Evolutionary conservation across 2,329 filamentous ascomycete genomes (phyloP).

Genomic region (Plenodomus biglobosus): DNA sequence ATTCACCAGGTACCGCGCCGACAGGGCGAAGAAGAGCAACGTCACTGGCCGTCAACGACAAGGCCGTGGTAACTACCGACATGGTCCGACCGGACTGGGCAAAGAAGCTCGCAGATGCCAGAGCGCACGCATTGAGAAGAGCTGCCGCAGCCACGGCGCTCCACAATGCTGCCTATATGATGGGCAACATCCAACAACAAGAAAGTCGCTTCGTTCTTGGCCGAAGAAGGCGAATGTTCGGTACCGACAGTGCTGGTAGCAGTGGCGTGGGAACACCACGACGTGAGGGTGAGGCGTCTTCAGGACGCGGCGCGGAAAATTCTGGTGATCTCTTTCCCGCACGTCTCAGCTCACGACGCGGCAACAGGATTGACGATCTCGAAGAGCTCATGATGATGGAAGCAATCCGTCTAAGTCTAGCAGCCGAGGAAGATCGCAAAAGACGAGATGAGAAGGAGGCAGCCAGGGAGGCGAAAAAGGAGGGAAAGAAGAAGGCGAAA

Average conservation of each 20-base stretch:
- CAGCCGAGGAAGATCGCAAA: conserved; percentile 88
- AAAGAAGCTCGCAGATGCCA: conserved; percentile 80
- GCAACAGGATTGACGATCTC: conserved; percentile 73
- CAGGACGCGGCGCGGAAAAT: conserved; percentile 36
- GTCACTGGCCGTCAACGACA: conserved; percentile 77
- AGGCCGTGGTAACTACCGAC: conserved; percentile 89
- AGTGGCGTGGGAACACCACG: conserved; percentile 51
- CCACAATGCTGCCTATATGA: conserved; percentile 91
- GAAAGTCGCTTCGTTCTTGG: conserved; percentile 56
- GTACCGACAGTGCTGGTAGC: conserved; percentile 48
- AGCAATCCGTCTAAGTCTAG: conserved; percentile 87
- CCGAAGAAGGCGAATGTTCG: conserved; percentile 54
- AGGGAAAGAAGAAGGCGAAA: conserved; percentile 72
- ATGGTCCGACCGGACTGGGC: conserved; percentile 92
- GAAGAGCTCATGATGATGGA: conserved; percentile 99
- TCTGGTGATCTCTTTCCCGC: conserved; percentile 43
- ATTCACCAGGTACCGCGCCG: conserved; percentile 54
- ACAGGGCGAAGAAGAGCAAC: conserved; percentile 60
- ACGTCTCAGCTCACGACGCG: conserved; percentile 57
- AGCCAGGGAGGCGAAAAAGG: conserved; percentile 80
- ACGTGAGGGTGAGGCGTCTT: conserved; percentile 35
- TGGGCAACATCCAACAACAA: conserved; percentile 58
- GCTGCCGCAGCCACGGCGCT: conserved; percentile 91
- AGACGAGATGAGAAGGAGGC: conserved; percentile 79
- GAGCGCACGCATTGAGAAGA: conserved; percentile 79